A percentile compares a stretch with the other conserved stretches of the same genome.
Evolutionary conservation across 306 rosid genomes (phyloP).

Genomic region (Cicer bijugum): DNA sequence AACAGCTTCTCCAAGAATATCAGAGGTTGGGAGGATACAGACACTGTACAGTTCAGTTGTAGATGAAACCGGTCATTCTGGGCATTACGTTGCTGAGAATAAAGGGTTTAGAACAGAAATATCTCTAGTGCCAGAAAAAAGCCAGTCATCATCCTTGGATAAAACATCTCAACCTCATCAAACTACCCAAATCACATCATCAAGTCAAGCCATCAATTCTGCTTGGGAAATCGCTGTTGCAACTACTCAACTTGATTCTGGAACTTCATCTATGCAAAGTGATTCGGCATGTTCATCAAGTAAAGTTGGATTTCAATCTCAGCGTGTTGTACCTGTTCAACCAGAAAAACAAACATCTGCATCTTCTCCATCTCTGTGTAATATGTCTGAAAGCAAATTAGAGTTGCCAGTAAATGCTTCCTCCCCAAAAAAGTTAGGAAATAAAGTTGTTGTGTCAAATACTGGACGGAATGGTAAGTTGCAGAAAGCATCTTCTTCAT

Average conservation of each 20-base stretch:
- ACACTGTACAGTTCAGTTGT: constrained; percentile 80
- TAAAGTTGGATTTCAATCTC: constrained; percentile 55
- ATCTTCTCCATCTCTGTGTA: constrained; percentile 43
- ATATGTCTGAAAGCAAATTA: constrained; percentile 45
- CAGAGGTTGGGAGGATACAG: constrained; percentile 90
- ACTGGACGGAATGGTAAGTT: constrained; percentile 64
- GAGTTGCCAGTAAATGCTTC: constrained; percentile 53
- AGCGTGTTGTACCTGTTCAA: constrained; percentile 43
- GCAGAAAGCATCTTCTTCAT: constrained; percentile 65
- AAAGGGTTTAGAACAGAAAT: constrained; percentile 58
- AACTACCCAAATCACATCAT: constrained; percentile 47
- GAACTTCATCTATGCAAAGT: constrained; percentile 42
- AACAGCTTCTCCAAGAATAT: constrained; percentile 66
- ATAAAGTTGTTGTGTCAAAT: constrained; percentile 58
- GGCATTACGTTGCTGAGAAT: constrained; percentile 49
- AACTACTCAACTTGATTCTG: constrained; percentile 35
- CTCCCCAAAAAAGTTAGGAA: constrained; percentile 56
- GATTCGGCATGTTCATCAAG: constrained; percentile 47
- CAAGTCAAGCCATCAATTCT: constrained; percentile 51
- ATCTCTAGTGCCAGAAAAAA: constrained; percentile 64
- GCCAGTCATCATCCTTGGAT: constrained; percentile 47
- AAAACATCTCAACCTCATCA: constrained; percentile 51
- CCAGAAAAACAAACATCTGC: constrained; percentile 51
- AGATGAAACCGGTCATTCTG: constrained; percentile 58
- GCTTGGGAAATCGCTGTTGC: constrained; percentile 53